phyloP scores from a whole-genome alignment of 23 red algal genomes.

The Gracilaria gracilis region DNA sequence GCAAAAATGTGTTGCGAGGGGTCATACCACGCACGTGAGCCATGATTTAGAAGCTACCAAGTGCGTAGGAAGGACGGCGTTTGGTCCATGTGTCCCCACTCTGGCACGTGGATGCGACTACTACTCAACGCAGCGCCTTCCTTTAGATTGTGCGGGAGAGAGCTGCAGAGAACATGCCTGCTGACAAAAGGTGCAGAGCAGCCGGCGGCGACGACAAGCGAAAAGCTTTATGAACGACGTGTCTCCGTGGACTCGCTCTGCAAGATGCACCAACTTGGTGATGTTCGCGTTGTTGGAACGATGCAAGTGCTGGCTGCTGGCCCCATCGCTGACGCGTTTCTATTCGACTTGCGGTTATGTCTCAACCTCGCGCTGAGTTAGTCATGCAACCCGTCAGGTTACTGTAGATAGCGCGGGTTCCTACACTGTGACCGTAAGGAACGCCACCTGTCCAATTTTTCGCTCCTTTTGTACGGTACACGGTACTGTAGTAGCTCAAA shows the following conservation, averaged over 20 bases:
- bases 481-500: too few species aligned
- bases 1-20: not conserved
- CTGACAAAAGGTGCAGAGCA: not conserved
- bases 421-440: too few species aligned
- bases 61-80: not conserved
- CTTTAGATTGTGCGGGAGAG: not conserved
- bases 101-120: not conserved
- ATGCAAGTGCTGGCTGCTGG: too few species aligned
- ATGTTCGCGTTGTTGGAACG: not conserved
- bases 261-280: not conserved
- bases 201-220: not conserved
- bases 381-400: too few species aligned
- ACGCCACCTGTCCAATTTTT: too few species aligned
- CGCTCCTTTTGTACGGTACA: too few species aligned
- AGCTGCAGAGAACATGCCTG: not conserved
- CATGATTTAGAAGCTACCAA: not conserved
- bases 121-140: not conserved
- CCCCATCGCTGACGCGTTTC: too few species aligned
- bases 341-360: too few species aligned
- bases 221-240: too few species aligned
- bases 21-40: not conserved
- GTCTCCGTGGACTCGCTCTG: too few species aligned
- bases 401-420: too few species aligned
- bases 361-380: too few species aligned
- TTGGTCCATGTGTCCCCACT: not conserved